Conservation (phyloP, 1,284 basidiomycete species). For the Xerocomus minutiporus region DNA sequence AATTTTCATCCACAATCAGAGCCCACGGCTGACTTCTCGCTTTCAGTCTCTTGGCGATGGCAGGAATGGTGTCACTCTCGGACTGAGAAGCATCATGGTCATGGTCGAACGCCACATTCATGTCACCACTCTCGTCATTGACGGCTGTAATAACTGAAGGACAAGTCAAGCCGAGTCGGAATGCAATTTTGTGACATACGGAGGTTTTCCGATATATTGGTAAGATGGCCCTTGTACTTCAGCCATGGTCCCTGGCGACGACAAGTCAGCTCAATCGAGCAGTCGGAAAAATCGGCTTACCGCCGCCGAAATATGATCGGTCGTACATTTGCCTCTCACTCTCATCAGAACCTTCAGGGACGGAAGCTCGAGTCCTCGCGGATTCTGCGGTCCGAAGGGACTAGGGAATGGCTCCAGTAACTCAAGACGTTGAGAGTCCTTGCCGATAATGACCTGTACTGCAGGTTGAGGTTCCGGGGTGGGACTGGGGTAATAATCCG, state of each 20-base stretch:
- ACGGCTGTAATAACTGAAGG: slow-evolving; percentile 69
- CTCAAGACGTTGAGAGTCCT: slow-evolving; percentile 85
- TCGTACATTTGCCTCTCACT: slow-evolving; percentile 96
- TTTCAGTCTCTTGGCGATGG: slow-evolving; percentile 85
- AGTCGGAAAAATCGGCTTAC: slow-evolving; percentile 37
- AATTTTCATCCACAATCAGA: slow-evolving; percentile 92
- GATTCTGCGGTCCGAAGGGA: slow-evolving; percentile 61
- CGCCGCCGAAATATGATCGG: slow-evolving; percentile 95
- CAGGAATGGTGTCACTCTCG: slow-evolving; percentile 78
- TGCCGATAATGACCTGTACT: slow-evolving; percentile 74
- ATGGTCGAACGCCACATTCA: slow-evolving; percentile 85
- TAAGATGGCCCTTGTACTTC: slow-evolving; percentile 96
- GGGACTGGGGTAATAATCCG: slow-evolving; percentile 75
- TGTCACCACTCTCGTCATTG: slow-evolving; percentile 89
- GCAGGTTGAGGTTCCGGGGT: slow-evolving; percentile 74
- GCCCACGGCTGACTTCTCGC: slow-evolving; percentile 85
- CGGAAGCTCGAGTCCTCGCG: slow-evolving; percentile 72
- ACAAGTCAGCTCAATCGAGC: slow-evolving; percentile 5
- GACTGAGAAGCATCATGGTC: slow-evolving; percentile 45
- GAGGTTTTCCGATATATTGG: slow-evolving; percentile 95
- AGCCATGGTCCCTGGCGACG: slow-evolving; percentile 82
- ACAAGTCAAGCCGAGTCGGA: slow-evolving; percentile 36
- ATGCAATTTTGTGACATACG: slow-evolving; percentile 44
- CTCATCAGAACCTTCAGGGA: slow-evolving; percentile 81
- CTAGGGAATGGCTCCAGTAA: slow-evolving; percentile 82